These are phyloP conservation scores for Ustilago sp. DNA, from an alignment of 1,284 basidiomycete species.

Conservation along the genomic window DNA sequence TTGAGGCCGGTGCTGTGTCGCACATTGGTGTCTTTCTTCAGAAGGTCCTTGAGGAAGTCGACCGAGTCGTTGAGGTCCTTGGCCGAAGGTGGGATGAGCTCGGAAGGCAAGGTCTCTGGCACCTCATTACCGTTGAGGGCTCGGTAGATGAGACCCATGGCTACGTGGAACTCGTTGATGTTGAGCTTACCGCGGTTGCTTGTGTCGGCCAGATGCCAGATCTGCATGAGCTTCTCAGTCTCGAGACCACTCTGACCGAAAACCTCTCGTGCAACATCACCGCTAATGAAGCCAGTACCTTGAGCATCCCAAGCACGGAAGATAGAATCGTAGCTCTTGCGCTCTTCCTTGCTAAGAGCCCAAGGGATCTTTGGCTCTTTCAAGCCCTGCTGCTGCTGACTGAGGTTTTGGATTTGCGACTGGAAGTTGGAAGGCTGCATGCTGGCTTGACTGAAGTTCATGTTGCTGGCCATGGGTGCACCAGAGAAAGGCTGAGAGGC, in stretches of 20 bases:
- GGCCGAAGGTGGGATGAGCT: conserved; percentile 92
- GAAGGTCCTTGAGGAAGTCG: conserved; percentile 87
- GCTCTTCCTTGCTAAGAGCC: conserved; percentile 88
- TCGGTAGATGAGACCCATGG: conserved; percentile 97
- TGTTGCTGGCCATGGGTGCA: conserved; percentile 62
- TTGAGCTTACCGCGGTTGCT: conserved; percentile 73
- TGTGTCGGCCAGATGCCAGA: conserved; percentile 76
- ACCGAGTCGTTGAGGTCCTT: conserved; percentile 91
- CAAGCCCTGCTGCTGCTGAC: conserved; percentile 78
- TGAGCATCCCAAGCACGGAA: conserved; percentile 94
- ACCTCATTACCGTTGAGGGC: conserved; percentile 84
- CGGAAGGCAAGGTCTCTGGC: conserved; percentile 85
- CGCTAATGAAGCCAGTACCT: conserved; percentile 86
- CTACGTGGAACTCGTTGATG: conserved; percentile 95
- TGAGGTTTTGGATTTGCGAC: conserved; percentile 61
- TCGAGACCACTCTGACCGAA: conserved; percentile 93
- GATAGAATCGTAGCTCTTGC: conserved; percentile 96
- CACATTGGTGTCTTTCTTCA: conserved; percentile 80
- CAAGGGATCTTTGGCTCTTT: conserved; percentile 84
- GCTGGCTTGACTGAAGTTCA: conserved; percentile 67
- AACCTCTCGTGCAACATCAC: conserved; percentile 87
- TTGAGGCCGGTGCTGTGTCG: conserved; percentile 71
- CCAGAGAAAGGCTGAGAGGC: conserved; percentile 67
- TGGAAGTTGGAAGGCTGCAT: conserved; percentile 68
- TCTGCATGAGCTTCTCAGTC: conserved; percentile 89